Conservation (phyloP, 176 grass and related monocot species). For the Zoysia japonica region DNA sequence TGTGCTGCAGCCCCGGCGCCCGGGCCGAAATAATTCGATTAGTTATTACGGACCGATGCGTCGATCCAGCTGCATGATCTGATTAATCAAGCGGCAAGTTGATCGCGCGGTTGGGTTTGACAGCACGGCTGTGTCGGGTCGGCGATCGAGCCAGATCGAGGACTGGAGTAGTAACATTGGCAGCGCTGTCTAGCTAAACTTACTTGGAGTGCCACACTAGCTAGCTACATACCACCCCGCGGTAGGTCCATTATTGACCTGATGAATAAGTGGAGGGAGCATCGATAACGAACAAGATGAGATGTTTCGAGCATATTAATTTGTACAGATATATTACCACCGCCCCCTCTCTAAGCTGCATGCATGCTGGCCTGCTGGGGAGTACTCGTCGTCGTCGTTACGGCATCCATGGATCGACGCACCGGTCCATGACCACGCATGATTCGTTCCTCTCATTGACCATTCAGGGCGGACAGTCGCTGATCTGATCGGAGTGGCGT, state of each 20-base stretch:
- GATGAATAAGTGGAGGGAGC: neutral
- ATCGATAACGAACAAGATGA: neutral
- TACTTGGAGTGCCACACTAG: neutral
- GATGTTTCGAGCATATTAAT: neutral
- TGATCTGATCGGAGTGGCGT: neutral
- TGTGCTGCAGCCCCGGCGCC: conserved; percentile 24
- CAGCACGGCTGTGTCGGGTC: conserved; percentile 41
- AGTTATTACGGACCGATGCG: conserved; percentile 32
- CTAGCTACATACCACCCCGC: neutral
- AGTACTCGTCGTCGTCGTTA: neutral
- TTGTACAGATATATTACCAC: neutral
- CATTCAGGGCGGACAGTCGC: neutral
- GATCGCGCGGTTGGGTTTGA: conserved; percentile 21
- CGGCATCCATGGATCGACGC: neutral
- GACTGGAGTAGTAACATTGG: neutral
- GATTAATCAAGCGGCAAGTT: neutral
- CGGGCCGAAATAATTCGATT: conserved; percentile 33
- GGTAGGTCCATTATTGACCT: neutral
- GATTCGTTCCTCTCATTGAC: neutral
- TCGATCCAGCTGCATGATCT: conserved; percentile 29
- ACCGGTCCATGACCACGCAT: neutral
- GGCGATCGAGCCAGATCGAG: neutral
- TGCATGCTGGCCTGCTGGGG: too few relatives aligned
- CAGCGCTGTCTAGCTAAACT: neutral
- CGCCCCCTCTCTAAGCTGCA: neutral